Base-by-base conservation (phyloP, 257 asterid species). In the Przewalskia tangutica region DNA sequence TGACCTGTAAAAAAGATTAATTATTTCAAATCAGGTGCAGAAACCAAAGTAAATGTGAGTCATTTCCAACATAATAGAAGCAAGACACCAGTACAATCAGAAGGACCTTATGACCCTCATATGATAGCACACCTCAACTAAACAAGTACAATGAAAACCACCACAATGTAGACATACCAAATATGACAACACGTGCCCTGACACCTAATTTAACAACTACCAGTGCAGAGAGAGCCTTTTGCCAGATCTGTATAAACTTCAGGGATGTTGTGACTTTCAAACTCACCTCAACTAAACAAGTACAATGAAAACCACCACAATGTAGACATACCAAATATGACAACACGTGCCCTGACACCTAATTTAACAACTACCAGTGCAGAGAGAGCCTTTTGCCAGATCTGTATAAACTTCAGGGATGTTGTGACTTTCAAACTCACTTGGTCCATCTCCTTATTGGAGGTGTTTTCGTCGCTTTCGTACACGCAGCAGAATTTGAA, bases 1-100 rank as follows among this genome's bases (percentile, higher is more conserved):
- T 14, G 99, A 94, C 87, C 99, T 95, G 97, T 84, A 82, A 59
- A 48, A 27, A 76, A 51, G 77, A 70, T 71, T 59, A 71, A 75
- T 76, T 79, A 60, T 60, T 60, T 20, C 67, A 60, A 60, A 60
- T 27, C 67, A 60, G 7, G 67, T 60, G 67, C 38, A 60, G 12
- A 60, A 60, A 60, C 32, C 38, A 8, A 54, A 60, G 36, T 20
- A 20, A 60, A 20, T 56, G 4, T n/a, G 23, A 17, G 11, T 56
- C 32, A 56, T 56, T 56, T n/a, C 63, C 63, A 56, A 56, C 23
- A 56, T 56, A 17, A 17, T n/a, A 56, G 63, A 56, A n/a, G 63
- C 63, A 56, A 56, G 4, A 56, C 63, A 56, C 11, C 27, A n/a
- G 7, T 20, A 60, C 2, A 60, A 20, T 60, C 38, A 60, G 8